Evolutionary conservation across 1,284 basidiomycete species (phyloP).

Genomic region (Cryptococcus hybrid): DNA sequence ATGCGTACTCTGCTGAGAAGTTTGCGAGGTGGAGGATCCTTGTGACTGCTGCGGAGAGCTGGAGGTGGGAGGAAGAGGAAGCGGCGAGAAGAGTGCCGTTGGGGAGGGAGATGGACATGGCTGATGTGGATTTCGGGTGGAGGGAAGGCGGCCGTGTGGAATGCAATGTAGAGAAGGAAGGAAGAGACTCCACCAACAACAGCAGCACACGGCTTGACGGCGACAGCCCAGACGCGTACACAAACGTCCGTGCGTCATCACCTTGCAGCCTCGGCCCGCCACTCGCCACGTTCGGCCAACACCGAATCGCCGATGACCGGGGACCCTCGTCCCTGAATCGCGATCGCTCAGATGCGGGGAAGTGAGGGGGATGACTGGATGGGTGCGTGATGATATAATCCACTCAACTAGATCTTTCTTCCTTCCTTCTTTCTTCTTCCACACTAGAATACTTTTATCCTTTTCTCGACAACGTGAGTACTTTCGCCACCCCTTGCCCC

Average conservation of each 20-base stretch:
- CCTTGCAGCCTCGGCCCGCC: not conserved
- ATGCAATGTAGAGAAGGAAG: not conserved
- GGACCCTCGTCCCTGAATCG: not conserved
- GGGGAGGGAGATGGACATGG: slow-evolving; percentile 50
- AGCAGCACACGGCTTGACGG: not conserved
- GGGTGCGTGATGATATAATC: not conserved
- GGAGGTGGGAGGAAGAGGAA: slow-evolving; percentile 31
- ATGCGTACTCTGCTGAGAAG: slow-evolving; percentile 71
- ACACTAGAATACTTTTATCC: not conserved
- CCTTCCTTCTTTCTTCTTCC: not conserved
- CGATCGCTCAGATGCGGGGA: not conserved
- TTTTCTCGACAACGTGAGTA: not conserved
- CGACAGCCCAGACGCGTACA: not conserved
- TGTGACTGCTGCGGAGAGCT: slow-evolving; percentile 87
- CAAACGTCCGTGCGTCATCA: not conserved
- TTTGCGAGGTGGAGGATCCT: slow-evolving; percentile 88
- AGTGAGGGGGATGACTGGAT: too few species aligned
- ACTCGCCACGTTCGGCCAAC: not conserved
- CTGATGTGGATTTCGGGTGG: not conserved
- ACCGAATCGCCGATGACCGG: not conserved
- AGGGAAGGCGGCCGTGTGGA: not conserved
- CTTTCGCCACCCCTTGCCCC: not conserved
- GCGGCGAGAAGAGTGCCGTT: slow-evolving; percentile 44
- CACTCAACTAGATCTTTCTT: not conserved
- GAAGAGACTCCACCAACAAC: not conserved